Evolutionary conservation across 768 basidiomycete genomes (phyloP).

Genomic region (Epithele typhae): DNA sequence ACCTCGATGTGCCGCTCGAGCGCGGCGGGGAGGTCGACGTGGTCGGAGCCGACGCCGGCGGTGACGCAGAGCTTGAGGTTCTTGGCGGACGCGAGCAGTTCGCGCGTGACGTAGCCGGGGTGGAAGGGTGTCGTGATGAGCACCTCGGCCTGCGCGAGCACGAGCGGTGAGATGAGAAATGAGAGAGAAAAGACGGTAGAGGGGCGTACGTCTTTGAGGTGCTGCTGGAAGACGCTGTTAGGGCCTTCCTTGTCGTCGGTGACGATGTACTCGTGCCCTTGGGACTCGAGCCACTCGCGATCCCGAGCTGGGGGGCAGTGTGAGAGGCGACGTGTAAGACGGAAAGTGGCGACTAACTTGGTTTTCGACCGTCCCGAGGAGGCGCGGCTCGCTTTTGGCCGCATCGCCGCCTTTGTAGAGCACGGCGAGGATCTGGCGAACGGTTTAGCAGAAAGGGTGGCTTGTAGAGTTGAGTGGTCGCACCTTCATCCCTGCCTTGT

Average conservation of each 20-base stretch:
- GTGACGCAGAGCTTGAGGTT: slow-evolving; percentile 90
- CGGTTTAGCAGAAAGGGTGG: no score
- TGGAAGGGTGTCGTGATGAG: slow-evolving; percentile 86
- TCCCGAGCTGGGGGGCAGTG: slow-evolving; percentile 74
- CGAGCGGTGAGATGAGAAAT: not conserved
- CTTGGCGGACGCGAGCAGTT: slow-evolving; percentile 72
- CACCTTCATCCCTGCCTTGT: slow-evolving; percentile 11
- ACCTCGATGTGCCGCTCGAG: slow-evolving; percentile 75
- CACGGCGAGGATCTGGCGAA: slow-evolving; percentile 60
- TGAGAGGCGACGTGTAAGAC: not conserved
- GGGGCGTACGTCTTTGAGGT: slow-evolving; percentile 68
- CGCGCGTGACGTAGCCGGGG: slow-evolving; percentile 77
- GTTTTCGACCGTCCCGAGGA: slow-evolving; percentile 80
- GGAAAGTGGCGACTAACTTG: slow-evolving; percentile 35
- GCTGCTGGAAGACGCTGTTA: slow-evolving; percentile 76
- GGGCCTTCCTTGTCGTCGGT: slow-evolving; percentile 84
- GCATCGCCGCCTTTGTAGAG: slow-evolving; percentile 67
- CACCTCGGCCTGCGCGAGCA: slow-evolving; percentile 54
- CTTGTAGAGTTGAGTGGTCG: not conserved
- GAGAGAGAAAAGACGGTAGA: not conserved
- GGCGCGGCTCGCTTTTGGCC: slow-evolving; percentile 65
- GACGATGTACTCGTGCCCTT: slow-evolving; percentile 76
- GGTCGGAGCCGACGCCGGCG: slow-evolving; percentile 88
- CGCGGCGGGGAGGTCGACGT: slow-evolving; percentile 85
- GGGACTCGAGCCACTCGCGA: slow-evolving; percentile 63